These are phyloP conservation scores for Bruguiera sexangula DNA, from an alignment of 345 rosid species.

Conservation along the genomic window DNA sequence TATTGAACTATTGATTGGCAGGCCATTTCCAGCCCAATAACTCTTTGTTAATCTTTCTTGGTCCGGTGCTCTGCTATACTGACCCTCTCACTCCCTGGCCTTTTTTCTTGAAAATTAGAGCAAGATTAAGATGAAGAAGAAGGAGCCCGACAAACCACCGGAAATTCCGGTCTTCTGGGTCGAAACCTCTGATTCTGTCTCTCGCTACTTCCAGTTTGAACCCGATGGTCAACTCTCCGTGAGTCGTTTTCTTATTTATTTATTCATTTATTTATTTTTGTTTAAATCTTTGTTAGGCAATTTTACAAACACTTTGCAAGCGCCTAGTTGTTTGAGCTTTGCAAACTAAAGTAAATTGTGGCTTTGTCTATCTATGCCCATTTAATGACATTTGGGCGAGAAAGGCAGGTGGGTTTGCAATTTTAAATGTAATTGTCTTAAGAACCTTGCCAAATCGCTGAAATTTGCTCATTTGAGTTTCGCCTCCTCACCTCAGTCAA, in stretches of 20 bases:
- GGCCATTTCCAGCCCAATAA: background rate
- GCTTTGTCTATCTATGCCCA: background rate
- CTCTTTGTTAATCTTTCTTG: background rate
- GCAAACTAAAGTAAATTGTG: background rate
- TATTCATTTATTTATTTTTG: background rate
- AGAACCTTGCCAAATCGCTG: background rate
- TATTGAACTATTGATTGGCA: background rate
- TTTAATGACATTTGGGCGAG: background rate
- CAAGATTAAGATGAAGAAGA: constrained; percentile 17
- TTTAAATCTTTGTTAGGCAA: background rate
- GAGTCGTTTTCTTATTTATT: constrained; percentile 6
- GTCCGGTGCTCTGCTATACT: too few species aligned
- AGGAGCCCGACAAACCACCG: constrained; percentile 19
- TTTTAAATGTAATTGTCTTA: background rate
- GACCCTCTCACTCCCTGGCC: too few species aligned
- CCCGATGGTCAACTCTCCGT: constrained; percentile 74
- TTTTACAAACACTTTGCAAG: constrained; percentile 23
- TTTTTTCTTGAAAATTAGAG: constrained; percentile 3
- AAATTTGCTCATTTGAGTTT: background rate
- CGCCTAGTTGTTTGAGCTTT: background rate
- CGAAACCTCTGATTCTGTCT: constrained; percentile 68
- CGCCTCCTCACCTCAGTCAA: too few species aligned
- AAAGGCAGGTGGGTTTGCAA: background rate
- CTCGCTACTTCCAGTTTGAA: constrained; percentile 64
- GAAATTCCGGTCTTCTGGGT: constrained; percentile 58